Percentiles rank a stretch among this genome's conserved stretches.
These are phyloP conservation scores for Purpureocillium takamizusanense DNA, from an alignment of 2,329 filamentous ascomycete species.

Conservation along the genomic window DNA sequence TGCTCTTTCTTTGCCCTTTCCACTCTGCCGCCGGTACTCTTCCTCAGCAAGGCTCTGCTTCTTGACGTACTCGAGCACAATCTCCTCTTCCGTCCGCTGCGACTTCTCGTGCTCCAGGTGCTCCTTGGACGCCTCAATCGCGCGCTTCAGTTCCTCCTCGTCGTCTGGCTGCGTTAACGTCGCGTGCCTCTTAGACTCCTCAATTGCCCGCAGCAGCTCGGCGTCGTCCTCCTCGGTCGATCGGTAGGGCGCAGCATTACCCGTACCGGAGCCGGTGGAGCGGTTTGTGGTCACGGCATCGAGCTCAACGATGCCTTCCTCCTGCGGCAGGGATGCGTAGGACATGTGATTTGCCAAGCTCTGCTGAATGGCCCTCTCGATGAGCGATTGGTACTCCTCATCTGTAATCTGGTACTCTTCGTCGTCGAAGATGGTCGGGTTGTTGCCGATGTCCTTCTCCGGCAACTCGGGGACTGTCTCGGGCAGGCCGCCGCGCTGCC, in stretches of 20 bases:
- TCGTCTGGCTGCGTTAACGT: slow-evolving; percentile 16
- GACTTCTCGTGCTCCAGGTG: slow-evolving; percentile 31
- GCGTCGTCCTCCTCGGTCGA: slow-evolving; percentile 18
- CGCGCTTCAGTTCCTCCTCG: slow-evolving; percentile 36
- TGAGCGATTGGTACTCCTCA: slow-evolving; percentile 46
- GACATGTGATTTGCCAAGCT: slow-evolving; percentile 28
- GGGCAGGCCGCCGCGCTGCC: slow-evolving; percentile 15
- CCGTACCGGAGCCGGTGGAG: not conserved
- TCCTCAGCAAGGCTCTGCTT: slow-evolving; percentile 68
- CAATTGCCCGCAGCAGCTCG: slow-evolving; percentile 29
- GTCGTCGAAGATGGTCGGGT: slow-evolving; percentile 24
- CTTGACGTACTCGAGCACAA: slow-evolving; percentile 68
- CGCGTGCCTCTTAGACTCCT: slow-evolving; percentile 26
- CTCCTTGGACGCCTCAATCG: slow-evolving; percentile 34
- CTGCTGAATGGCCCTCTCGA: slow-evolving; percentile 46
- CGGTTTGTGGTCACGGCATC: slow-evolving; percentile 4
- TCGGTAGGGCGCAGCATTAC: not conserved
- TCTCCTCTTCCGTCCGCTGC: slow-evolving; percentile 56
- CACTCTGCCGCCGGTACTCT: slow-evolving; percentile 29
- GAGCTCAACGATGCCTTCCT: slow-evolving; percentile 9
- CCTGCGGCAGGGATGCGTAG: slow-evolving; percentile 7
- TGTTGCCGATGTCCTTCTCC: slow-evolving; percentile 7
- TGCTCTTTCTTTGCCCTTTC: slow-evolving; percentile 24
- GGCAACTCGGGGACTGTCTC: slow-evolving; percentile 13
- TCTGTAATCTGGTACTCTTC: slow-evolving; percentile 41